A percentile compares a stretch with the other conserved stretches of the same genome.
phyloP scores from a whole-genome alignment of 1,139 yeast species.

The Yamadazyma kanchanaburiensis region DNA sequence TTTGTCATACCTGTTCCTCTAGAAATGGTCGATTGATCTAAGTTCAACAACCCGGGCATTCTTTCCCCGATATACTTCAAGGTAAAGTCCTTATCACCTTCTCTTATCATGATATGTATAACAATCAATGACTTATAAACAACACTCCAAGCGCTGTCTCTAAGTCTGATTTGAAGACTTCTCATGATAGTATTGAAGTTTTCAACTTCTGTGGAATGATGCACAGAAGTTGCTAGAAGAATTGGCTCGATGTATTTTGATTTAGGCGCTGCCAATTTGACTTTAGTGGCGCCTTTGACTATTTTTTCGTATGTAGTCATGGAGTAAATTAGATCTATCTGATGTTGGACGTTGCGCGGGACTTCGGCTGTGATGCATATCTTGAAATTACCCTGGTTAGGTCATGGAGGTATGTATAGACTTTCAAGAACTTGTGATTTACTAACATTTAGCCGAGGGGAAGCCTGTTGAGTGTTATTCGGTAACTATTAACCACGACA shows the following conservation, averaged over 20 bases:
- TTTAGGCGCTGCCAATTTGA: conserved; percentile 93
- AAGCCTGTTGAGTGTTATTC: conserved; percentile 84
- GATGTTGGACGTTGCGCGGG: too few species aligned
- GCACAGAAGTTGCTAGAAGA: conserved; percentile 64
- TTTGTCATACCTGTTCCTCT: conserved; percentile 30
- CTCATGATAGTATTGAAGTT: conserved; percentile 70
- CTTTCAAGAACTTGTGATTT: conserved; percentile 2
- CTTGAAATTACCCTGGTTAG: conserved; percentile 81
- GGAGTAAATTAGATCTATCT: too few species aligned
- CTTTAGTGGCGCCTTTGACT: conserved; percentile 49
- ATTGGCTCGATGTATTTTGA: conserved; percentile 94
- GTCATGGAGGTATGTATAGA: conserved; percentile 55
- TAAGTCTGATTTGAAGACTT: conserved; percentile 56
- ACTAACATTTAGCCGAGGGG: conserved; percentile 57
- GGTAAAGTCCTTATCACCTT: conserved; percentile 75
- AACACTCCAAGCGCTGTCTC: conserved; percentile 85
- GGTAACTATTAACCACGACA: conserved; percentile 76
- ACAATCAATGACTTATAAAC: conserved; percentile 84
- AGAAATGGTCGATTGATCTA: conserved; percentile 29
- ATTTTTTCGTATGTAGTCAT: conserved; percentile 49
- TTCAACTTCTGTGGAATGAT: conserved; percentile 40
- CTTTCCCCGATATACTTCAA: conserved; percentile 61
- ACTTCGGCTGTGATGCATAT: conserved; percentile 57
- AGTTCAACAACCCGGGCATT: conserved; percentile 55
- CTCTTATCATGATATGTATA: conserved; percentile 86